Evolutionary conservation across 208 protist genomes (phyloP).

Genomic region (Acanthamoeba healyi): DNA sequence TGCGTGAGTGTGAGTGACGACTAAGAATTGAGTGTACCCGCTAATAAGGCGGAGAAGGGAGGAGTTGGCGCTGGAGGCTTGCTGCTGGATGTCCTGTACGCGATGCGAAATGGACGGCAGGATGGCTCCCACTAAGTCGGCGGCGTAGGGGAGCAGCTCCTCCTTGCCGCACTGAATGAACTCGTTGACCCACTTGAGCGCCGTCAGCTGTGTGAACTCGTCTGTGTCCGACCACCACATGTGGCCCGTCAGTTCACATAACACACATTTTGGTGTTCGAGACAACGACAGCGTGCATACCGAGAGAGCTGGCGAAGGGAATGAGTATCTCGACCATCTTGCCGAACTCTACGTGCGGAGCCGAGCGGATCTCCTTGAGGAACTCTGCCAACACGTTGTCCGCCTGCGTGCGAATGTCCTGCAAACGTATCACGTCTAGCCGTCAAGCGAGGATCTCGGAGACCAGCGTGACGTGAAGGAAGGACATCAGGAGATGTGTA

Average conservation of each 20-base stretch:
- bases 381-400: constrained; percentile 87
- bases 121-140: constrained; percentile 86
- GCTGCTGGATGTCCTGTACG: constrained; percentile 17
- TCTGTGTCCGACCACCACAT: too few relatives aligned
- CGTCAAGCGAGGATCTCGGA: not conserved
- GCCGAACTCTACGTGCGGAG: constrained; percentile 81
- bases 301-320: not conserved
- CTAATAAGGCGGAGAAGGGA: constrained; percentile 1
- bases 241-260: too few relatives aligned
- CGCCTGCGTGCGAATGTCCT: constrained; percentile 84
- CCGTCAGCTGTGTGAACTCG: constrained; percentile 86
- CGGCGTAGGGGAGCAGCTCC: constrained; percentile 85
- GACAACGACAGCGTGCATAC: not conserved
- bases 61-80: not conserved
- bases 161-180: constrained; percentile 87
- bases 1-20: not conserved
- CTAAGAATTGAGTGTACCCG: not conserved
- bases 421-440: not conserved
- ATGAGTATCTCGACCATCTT: constrained; percentile 77
- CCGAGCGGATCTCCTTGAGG: constrained; percentile 84
- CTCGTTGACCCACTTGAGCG: constrained; percentile 90
- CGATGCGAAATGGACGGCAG: constrained; percentile 85
- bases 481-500: constrained; percentile 66
- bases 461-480: not conserved
- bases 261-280: too few relatives aligned